Evolutionary conservation across 2,329 filamentous ascomycete genomes (phyloP).

Genomic region (Claviceps cyperi): DNA sequence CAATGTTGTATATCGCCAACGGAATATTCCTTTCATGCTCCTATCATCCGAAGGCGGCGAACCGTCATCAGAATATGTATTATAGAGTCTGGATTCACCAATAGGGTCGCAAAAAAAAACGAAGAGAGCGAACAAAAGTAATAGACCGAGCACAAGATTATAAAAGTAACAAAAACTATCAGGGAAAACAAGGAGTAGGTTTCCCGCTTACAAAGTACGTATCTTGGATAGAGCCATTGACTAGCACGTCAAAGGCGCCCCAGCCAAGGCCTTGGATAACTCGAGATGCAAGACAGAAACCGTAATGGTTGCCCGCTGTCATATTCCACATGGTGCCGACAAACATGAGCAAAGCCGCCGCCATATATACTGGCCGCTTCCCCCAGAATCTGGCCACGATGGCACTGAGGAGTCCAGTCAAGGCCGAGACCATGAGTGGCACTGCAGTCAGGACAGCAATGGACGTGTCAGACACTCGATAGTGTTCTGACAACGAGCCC

Average conservation of each 20-base stretch:
- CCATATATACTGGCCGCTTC: conserved; percentile 38
- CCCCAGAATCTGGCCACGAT: conserved; percentile 32
- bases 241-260: conserved; percentile 41
- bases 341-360: conserved; percentile 30
- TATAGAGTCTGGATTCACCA: not conserved
- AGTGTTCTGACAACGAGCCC: conserved; percentile 26
- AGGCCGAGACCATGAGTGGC: conserved; percentile 34
- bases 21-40: conserved; percentile 37
- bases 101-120: no score
- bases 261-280: conserved; percentile 43
- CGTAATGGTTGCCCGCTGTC: conserved; percentile 24
- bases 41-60: conserved; percentile 14
- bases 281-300: conserved; percentile 35
- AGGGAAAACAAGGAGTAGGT: not conserved
- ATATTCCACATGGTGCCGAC: conserved; percentile 37
- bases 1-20: conserved; percentile 29
- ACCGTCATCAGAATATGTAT: not conserved
- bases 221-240: conserved; percentile 39
- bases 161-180: not conserved
- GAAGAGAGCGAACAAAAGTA: no score
- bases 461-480: conserved; percentile 31
- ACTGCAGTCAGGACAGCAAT: conserved; percentile 36
- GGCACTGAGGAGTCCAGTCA: conserved; percentile 28
- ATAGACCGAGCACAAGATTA: no score
- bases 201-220: conserved; percentile 37